Evolutionary conservation across 1,139 yeast species (phyloP).

Genomic region (Taphrina wiesneri): DNA sequence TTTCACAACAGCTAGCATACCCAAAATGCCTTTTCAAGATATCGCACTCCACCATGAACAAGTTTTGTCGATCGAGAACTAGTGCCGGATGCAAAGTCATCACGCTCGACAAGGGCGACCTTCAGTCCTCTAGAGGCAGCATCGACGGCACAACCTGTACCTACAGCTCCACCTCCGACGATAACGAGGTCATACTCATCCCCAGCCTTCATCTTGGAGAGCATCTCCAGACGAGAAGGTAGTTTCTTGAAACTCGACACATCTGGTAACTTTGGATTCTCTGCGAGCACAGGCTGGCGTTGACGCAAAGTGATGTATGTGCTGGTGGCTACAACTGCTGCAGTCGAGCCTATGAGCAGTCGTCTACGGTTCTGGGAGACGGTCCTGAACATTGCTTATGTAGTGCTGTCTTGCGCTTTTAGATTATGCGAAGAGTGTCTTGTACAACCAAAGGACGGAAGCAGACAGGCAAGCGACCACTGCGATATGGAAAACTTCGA

Average conservation of each 20-base stretch:
- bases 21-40: conserved; percentile 82
- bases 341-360: conserved; percentile 22
- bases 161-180: conserved; percentile 96
- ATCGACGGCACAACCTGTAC: conserved; percentile 90
- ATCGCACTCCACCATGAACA: conserved; percentile 97
- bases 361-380: not conserved
- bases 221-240: conserved; percentile 24
- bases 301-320: conserved; percentile 25
- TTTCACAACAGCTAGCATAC: conserved; percentile 41
- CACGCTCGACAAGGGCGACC: conserved; percentile 81
- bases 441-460: not conserved
- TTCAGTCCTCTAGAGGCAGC: conserved; percentile 88
- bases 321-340: conserved; percentile 15
- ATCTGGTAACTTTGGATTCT: conserved; percentile 22
- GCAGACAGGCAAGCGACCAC: not conserved
- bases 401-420: not conserved
- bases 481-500: not conserved
- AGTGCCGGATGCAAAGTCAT: conserved; percentile 89
- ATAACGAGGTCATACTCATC: conserved; percentile 67
- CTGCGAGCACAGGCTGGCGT: conserved; percentile 25
- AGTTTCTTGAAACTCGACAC: conserved; percentile 19
- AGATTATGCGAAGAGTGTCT: not conserved
- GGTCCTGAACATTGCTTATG: conserved; percentile 1
- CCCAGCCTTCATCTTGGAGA: conserved; percentile 27
- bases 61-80: conserved; percentile 94